Evolutionary conservation across 495 filamentous ascomycete genomes (phyloP).

Genomic region (Penicillium alfredii): DNA sequence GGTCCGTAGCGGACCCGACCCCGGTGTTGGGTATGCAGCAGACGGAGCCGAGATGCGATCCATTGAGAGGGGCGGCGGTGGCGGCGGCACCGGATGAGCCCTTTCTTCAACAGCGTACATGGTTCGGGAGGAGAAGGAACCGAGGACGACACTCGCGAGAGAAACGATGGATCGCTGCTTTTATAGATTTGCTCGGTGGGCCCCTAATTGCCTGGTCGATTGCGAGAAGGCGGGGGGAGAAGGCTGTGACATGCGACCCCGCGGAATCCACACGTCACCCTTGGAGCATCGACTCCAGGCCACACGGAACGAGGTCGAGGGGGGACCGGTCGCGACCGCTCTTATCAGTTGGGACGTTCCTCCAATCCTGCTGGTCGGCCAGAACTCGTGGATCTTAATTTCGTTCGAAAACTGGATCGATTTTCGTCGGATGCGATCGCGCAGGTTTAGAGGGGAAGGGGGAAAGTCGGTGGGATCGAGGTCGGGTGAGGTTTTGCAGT

Average conservation of each 20-base stretch:
- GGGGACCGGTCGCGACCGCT: constrained; percentile 8
- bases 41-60: constrained; percentile 42
- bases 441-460: no score
- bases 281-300: constrained; percentile 28
- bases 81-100: constrained; percentile 34
- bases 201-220: constrained; percentile 2
- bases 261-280: constrained; percentile 29
- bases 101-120: constrained; percentile 45
- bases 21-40: constrained; percentile 37
- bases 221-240: constrained; percentile 4
- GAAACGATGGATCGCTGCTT: constrained; percentile 11
- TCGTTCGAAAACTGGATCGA: no score
- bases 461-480: no score
- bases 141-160: constrained; percentile 15
- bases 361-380: no score
- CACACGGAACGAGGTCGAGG: constrained; percentile 4
- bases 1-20: constrained; percentile 26
- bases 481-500: no score
- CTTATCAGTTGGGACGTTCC: no score
- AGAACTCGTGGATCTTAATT: no score
- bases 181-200: constrained; percentile 13
- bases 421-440: no score
- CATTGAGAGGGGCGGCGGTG: constrained; percentile 42
- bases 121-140: constrained; percentile 24
- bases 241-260: constrained; percentile 24